These are phyloP conservation scores for Neonectria hederae DNA, from an alignment of 2,329 filamentous ascomycete species.

Conservation along the genomic window DNA sequence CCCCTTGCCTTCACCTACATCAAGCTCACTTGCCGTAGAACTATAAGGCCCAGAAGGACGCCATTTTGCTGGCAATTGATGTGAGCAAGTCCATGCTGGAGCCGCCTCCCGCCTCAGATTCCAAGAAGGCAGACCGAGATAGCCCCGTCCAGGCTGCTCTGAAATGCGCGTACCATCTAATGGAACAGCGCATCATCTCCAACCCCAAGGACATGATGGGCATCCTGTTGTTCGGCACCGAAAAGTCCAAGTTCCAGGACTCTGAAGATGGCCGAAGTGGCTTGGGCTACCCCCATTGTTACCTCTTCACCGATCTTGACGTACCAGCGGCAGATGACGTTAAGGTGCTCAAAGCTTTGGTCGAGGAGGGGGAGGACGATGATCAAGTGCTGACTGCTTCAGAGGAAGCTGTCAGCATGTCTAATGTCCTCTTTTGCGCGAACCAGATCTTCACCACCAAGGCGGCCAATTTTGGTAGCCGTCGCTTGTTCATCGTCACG, in stretches of 20 bases:
- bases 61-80: slow-evolving; percentile 96
- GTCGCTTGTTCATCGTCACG: slow-evolving; percentile 94
- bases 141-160: slow-evolving; percentile 84
- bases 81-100: slow-evolving; percentile 88
- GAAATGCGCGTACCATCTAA: slow-evolving; percentile 92
- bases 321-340: slow-evolving; percentile 89
- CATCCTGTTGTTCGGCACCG: slow-evolving; percentile 88
- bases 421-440: slow-evolving; percentile 90
- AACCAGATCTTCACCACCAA: slow-evolving; percentile 97
- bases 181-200: slow-evolving; percentile 98
- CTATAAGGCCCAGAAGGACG: slow-evolving; percentile 94
- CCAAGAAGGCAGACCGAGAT: slow-evolving; percentile 81
- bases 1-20: slow-evolving; percentile 11
- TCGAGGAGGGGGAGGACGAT: slow-evolving; percentile 80
- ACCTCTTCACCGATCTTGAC: slow-evolving; percentile 87
- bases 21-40: slow-evolving; percentile 60
- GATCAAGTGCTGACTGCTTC: slow-evolving; percentile 76
- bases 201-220: slow-evolving; percentile 98
- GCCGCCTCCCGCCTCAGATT: slow-evolving; percentile 68
- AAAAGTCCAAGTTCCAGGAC: slow-evolving; percentile 81
- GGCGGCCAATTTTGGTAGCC: slow-evolving; percentile 91
- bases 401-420: slow-evolving; percentile 77
- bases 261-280: slow-evolving; percentile 68
- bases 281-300: slow-evolving; percentile 87
- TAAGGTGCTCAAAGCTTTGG: slow-evolving; percentile 77